Base-by-base conservation (phyloP, 2,329 filamentous ascomycete species). In the Trichophyton mentagrophytes region DNA sequence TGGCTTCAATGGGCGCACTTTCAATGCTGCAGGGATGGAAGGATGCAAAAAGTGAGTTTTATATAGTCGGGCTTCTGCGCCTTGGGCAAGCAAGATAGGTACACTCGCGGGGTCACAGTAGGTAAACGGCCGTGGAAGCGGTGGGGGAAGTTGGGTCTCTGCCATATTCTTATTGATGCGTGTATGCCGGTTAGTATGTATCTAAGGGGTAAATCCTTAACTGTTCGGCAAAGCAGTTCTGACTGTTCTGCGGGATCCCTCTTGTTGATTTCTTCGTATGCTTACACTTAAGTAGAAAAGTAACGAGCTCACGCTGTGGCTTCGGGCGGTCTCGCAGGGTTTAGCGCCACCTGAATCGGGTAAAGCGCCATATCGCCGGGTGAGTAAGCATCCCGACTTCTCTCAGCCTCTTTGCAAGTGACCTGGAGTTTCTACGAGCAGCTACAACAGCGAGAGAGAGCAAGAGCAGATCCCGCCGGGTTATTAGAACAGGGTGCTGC, bases 21-120 rank as follows among this genome's bases (percentile, higher is more conserved):
- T 99, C 64, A 97, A 83, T 0, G 92, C 89, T 70, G 85, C 88
- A 13, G 87, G 83, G 8, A 83, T 78, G 61, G 79, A 72, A 44
- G 88, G 82, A 1, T 81, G 72, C 60, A 96, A 85, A 76, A 89
- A 95, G 60, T 83, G 85, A 17, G 89, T 92, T 73, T 85, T 86
- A 83, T 95, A 97, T 70, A 99, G 84, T 65, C 92, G 89, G 63
- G 89, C 91, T 82, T 99, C 93, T 71, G 93, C 93, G 76, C 93
- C 93, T 80, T 97, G 93, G 61, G 89, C 86, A 67, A 97, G 83
- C 69, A 96, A 87, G 75, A 81, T 76, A 64, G 89, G 84, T 57
- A 82, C 74, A 27, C 57, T 59, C 15, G 53, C 36, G 67, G 85
- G 79, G 46, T 77, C 73, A 73, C 80, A 81, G 76, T 84, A 77